Conservation (phyloP, 352 stramenopile species). For the Phytophthora pinifolia region DNA sequence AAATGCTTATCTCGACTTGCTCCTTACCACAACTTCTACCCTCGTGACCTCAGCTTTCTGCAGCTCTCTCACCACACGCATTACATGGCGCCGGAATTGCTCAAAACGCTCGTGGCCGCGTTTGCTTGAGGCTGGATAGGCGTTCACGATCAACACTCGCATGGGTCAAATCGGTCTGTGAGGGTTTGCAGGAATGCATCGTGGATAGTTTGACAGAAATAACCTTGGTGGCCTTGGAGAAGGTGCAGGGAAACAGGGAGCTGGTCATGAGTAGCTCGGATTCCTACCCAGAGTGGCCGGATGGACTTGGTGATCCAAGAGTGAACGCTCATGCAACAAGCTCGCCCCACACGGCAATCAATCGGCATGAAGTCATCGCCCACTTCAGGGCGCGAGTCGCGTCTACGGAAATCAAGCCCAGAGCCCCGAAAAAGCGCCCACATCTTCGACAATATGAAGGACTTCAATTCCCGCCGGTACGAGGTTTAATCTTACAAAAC, state of each 20-base stretch:
- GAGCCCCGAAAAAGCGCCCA: constrained; percentile 15
- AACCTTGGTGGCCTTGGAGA: not conserved
- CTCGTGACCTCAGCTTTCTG: constrained; percentile 63
- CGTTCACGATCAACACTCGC: constrained; percentile 76
- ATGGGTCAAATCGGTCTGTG: constrained; percentile 33
- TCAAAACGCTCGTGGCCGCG: constrained; percentile 45
- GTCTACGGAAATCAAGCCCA: constrained; percentile 7
- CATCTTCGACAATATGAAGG: constrained; percentile 28
- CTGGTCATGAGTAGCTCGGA: constrained; percentile 21
- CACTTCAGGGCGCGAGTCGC: constrained; percentile 35
- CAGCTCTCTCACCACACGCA: constrained; percentile 48
- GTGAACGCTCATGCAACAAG: constrained; percentile 21
- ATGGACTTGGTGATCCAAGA: constrained; percentile 50
- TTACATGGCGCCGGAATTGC: constrained; percentile 55
- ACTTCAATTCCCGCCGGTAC: constrained; percentile 23
- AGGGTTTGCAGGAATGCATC: constrained; percentile 1
- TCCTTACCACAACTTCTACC: constrained; percentile 60
- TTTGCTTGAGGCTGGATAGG: constrained; percentile 46
- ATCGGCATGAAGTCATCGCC: constrained; percentile 41
- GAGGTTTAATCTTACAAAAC: not conserved
- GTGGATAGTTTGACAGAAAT: constrained; percentile 2
- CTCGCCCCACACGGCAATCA: constrained; percentile 5
- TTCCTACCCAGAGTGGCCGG: constrained; percentile 63
- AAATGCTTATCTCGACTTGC: not conserved
- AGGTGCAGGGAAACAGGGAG: not conserved